These are phyloP conservation scores for Collybiopsis luxurians DNA, from an alignment of 768 basidiomycete species.

Conservation along the genomic window DNA sequence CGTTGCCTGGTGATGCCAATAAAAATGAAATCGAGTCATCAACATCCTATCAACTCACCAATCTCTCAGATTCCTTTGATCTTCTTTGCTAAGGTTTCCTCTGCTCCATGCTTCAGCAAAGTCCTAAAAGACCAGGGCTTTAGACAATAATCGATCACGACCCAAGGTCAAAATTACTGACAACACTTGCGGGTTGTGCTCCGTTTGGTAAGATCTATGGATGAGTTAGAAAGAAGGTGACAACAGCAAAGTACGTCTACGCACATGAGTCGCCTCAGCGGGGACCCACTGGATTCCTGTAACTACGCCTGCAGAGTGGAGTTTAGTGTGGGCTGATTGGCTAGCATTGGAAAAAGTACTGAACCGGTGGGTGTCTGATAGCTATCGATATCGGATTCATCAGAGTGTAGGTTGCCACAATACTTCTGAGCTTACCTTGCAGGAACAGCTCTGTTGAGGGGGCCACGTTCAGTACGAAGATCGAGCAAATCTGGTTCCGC, in stretches of 20 bases:
- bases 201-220: constrained; percentile 50
- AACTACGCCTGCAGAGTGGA: constrained; percentile 45
- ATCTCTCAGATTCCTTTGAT: constrained; percentile 40
- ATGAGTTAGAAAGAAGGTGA: too few relatives aligned
- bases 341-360: background rate
- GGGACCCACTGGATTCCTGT: constrained; percentile 67
- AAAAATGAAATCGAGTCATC: background rate
- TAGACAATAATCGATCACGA: too few relatives aligned
- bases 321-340: background rate
- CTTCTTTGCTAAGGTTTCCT: constrained; percentile 34
- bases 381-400: constrained; percentile 30
- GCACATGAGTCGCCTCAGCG: constrained; percentile 52
- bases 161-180: constrained; percentile 24
- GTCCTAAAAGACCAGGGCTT: too few relatives aligned
- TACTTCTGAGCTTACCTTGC: constrained; percentile 53
- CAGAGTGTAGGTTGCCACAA: background rate
- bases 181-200: constrained; percentile 56
- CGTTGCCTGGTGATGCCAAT: constrained; percentile 36
- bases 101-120: constrained; percentile 58
- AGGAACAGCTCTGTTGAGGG: constrained; percentile 55
- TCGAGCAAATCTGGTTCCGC: constrained; percentile 14
- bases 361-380: constrained; percentile 57
- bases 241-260: too few relatives aligned
- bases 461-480: constrained; percentile 8
- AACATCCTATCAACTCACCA: constrained; percentile 32